phyloP scores from a whole-genome alignment of 176 grass and related monocot species.

The Rhipidocladum racemiflorum region DNA sequence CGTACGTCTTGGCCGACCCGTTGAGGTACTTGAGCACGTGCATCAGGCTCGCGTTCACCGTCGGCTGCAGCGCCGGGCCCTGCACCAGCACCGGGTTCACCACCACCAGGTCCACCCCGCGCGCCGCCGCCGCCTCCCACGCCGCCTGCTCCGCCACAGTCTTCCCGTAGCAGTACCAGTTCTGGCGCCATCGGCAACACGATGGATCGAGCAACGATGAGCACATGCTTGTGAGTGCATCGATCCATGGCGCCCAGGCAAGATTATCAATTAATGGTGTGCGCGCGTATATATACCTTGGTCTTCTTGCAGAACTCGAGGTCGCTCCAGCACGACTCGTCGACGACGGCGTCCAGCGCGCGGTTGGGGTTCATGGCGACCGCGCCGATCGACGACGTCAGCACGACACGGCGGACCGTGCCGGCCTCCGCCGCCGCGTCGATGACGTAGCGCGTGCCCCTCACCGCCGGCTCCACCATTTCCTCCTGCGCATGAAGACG shows the following conservation, averaged over 20 bases:
- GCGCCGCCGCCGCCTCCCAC: conserved; percentile 54
- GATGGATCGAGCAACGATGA: background rate
- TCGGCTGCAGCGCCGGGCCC: conserved; percentile 66
- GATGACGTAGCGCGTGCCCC: conserved; percentile 63
- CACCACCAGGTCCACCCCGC: conserved; percentile 56
- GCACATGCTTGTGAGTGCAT: background rate
- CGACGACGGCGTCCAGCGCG: conserved; percentile 51
- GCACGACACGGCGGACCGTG: conserved; percentile 69
- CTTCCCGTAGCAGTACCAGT: conserved; percentile 95
- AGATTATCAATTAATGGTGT: background rate
- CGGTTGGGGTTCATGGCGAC: conserved; percentile 76
- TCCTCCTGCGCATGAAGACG: conserved; percentile 44
- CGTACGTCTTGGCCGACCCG: conserved; percentile 52
- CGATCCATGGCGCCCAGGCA: background rate
- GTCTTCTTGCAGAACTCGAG: conserved; percentile 71
- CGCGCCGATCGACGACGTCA: conserved; percentile 76
- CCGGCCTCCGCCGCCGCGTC: conserved; percentile 52
- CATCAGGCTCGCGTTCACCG: conserved; percentile 67
- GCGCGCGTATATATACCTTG: conserved; percentile 23
- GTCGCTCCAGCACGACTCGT: conserved; percentile 95
- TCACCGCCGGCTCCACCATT: conserved; percentile 81
- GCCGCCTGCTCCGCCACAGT: conserved; percentile 61
- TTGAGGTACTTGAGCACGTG: conserved; percentile 84
- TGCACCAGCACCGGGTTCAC: conserved; percentile 67
- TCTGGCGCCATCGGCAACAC: background rate